A percentile compares a stretch with the other conserved stretches of the same genome.
These are phyloP conservation scores for Phoma sp. DNA, from an alignment of 2,329 filamentous ascomycete species.

Conservation along the genomic window DNA sequence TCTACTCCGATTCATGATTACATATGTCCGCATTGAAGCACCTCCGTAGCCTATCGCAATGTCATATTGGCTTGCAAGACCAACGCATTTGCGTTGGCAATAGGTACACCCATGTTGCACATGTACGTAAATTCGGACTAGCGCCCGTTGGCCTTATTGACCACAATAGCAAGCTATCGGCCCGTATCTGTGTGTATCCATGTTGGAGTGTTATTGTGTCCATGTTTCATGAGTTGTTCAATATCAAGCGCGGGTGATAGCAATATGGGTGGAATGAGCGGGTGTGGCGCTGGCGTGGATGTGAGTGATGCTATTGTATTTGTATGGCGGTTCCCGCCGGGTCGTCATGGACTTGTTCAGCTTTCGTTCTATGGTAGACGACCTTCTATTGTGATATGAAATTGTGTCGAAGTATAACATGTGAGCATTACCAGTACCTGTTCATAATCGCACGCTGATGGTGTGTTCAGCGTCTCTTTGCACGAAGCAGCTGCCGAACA, in stretches of 20 bases:
- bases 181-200: slow-evolving; percentile 1
- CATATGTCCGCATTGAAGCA: background rate
- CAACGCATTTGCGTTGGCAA: background rate
- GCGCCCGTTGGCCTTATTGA: slow-evolving; percentile 12
- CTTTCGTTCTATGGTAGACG: no score
- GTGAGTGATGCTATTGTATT: background rate
- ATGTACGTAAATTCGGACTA: background rate
- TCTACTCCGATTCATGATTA: background rate
- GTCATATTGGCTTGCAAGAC: background rate
- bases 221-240: slow-evolving; percentile 8
- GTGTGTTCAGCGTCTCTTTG: slow-evolving; percentile 6
- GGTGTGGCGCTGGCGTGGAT: slow-evolving; percentile 3
- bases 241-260: background rate
- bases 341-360: background rate
- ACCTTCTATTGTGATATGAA: background rate
- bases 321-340: background rate
- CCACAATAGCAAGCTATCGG: slow-evolving; percentile 15
- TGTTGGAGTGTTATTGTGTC: slow-evolving; percentile 7
- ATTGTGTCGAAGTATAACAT: background rate
- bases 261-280: background rate
- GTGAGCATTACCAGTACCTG: background rate
- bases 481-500: slow-evolving; percentile 11
- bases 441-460: slow-evolving; percentile 6
- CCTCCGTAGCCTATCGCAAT: background rate
- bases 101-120: background rate